Percentiles rank a stretch among this genome's conserved stretches.
These are phyloP conservation scores for Clarireedia homoeocarpa DNA, from an alignment of 2,329 filamentous ascomycete genomes.

Conservation along the genomic window DNA sequence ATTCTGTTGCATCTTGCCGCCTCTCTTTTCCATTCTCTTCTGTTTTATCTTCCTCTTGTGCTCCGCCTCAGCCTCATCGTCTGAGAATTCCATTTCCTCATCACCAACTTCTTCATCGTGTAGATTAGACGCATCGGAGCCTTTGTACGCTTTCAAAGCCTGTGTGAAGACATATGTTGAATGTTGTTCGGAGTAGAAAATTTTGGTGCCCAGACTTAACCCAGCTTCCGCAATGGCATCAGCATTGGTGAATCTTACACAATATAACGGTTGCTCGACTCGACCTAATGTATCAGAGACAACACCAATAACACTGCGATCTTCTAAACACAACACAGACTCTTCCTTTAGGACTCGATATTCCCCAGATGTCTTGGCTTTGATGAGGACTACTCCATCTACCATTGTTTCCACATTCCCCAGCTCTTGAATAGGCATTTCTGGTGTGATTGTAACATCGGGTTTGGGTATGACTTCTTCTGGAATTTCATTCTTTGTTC, in stretches of 20 bases:
- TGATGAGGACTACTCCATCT: constrained; percentile 70
- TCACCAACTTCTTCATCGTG: constrained; percentile 85
- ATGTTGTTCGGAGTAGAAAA: constrained; percentile 75
- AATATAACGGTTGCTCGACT: constrained; percentile 80
- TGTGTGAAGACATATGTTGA: constrained; percentile 83
- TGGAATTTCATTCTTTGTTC: constrained; percentile 72
- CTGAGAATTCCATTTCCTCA: constrained; percentile 90
- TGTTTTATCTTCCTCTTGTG: constrained; percentile 64
- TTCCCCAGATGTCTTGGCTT: constrained; percentile 70
- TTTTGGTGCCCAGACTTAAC: constrained; percentile 57
- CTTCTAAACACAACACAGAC: constrained; percentile 71
- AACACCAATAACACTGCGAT: constrained; percentile 69
- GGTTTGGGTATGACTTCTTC: constrained; percentile 65
- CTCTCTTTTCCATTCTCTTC: constrained; percentile 52
- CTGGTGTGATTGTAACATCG: constrained; percentile 65
- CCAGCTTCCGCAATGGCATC: constrained; percentile 61
- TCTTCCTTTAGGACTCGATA: constrained; percentile 78
- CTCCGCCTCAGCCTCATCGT: constrained; percentile 88
- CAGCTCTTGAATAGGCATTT: constrained; percentile 69
- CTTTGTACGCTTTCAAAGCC: constrained; percentile 69
- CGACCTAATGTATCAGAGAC: constrained; percentile 82
- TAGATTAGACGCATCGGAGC: constrained; percentile 89
- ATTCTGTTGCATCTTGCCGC: constrained; percentile 40
- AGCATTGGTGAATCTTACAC: constrained; percentile 63
- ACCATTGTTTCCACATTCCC: constrained; percentile 71